Percentiles rank a stretch among this genome's conserved stretches.
Evolutionary conservation across 2,329 filamentous ascomycete genomes (phyloP).

Genomic region (Thelonectria rubi): DNA sequence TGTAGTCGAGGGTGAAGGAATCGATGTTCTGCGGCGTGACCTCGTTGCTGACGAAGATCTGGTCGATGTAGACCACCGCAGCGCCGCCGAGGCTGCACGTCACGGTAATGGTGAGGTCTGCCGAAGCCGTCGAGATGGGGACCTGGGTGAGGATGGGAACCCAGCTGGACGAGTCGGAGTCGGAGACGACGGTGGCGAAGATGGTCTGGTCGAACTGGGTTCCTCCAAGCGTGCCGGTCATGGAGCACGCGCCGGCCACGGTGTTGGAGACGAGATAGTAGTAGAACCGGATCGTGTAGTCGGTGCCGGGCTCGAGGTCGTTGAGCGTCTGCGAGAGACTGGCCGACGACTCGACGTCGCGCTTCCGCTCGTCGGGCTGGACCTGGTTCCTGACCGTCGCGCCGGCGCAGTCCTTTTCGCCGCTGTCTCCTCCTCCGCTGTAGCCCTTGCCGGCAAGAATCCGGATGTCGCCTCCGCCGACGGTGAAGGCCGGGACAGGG

Average conservation of each 20-base stretch:
- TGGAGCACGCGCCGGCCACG: neutral
- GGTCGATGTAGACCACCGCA: slow-evolving; percentile 25
- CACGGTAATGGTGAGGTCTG: slow-evolving; percentile 21
- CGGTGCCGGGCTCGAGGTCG: neutral
- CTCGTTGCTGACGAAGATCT: slow-evolving; percentile 35
- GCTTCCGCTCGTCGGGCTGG: neutral
- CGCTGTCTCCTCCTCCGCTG: neutral
- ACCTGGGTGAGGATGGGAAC: slow-evolving; percentile 11
- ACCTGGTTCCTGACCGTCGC: neutral
- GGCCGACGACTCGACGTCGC: neutral
- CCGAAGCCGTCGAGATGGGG: neutral
- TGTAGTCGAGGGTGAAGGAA: slow-evolving; percentile 23
- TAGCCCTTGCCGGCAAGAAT: neutral
- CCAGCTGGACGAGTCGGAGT: neutral
- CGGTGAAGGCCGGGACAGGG: neutral
- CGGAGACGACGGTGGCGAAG: neutral
- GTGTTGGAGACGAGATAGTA: neutral
- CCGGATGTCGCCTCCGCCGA: neutral
- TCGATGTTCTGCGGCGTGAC: slow-evolving; percentile 33
- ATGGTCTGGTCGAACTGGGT: neutral
- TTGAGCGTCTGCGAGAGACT: neutral
- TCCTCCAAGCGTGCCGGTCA: neutral
- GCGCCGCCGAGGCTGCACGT: slow-evolving; percentile 20
- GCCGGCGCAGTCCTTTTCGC: neutral
- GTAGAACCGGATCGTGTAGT: slow-evolving; percentile 1